Evolutionary conservation across 2,329 filamentous ascomycete species (phyloP), one percentile per base, ranked within the genome.

Genomic region (Xylaria sp.): DNA sequence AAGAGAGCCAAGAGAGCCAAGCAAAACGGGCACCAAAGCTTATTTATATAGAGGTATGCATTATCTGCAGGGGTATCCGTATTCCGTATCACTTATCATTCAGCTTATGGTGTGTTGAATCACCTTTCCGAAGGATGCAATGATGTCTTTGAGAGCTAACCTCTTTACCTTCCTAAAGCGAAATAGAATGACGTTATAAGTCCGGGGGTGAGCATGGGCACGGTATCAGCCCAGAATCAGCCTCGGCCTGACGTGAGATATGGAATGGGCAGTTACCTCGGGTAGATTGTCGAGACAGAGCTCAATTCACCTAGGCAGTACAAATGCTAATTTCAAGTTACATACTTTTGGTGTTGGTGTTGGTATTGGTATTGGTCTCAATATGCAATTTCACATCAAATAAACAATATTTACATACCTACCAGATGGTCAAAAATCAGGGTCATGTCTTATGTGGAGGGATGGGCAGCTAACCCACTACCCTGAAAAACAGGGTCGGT

Each of bases 21-120:
- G 7, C 23, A 46, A 64, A 20, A 46, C 30, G 60, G 60, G 50
- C 30, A 30, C 39, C 28, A 67, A 69, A 65, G 65, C 67, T 69
- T 69, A 60, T 48, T 67, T 69, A 64, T 69, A 69, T 64, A 60
- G n/a, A 10, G 12, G 59, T 25, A n/a, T 7, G 34, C 15, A 28
- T 48, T 34, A 25, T 23, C 55, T 52, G 18, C 57, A 34, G 34
- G 50, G 56, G 36, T 41, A 1, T 36, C 34, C 34, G 34, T 36
- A 36, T 36, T 13, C 34, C 34, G 34, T 36, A 39, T 18, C 18
- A 3, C 15, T 9, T 61, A 7, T 45, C 39, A 61, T 46, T 52
- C 48, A 36, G 20, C 52, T 20, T 53, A 60, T 63, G 23, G 30
- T 12, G 53, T 53, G 39, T 46, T 60, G 18, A 28, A 36, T 63